Evolutionary conservation across 1,284 basidiomycete genomes (phyloP), one percentile per base, ranked within the genome.

Genomic region (Rhodotorula sp.): DNA sequence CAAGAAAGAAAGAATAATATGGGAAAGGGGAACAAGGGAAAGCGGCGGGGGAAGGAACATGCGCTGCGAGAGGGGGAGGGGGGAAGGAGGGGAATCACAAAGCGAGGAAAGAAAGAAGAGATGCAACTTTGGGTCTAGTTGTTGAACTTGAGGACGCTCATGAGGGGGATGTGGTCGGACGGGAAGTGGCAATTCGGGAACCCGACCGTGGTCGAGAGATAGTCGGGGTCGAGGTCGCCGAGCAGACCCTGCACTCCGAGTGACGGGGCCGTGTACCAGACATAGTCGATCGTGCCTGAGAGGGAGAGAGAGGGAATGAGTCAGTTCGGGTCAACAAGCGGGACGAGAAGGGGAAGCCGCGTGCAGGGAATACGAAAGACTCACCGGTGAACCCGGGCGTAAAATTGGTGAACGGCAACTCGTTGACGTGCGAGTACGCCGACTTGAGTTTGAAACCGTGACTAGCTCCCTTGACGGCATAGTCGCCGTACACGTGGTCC

Each of bases 121-220:
- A 52, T 5, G 31, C 18, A 26, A n/a, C n/a, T 47, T 10, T 14
- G 10, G 10, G 38, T 26, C 62, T 60, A 62, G 57, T 68, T 60
- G 74, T 80, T 82, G 75, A 83, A 73, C 60, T 79, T 74, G 76
- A 83, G 81, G 73, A 83, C 81, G 38, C 81, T 78, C 65, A 83
- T 81, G 45, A 84, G 79, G 26, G 81, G 81, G 60, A 84, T 82
- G 75, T 84, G 81, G 77, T 79, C 83, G 79, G 57, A 59, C 50
- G 69, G 52, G 66, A 72, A 64, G 64, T 64, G 58, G 68, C 64
- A 56, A 57, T 68, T 68, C 5, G 70, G 70, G 56, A 68, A 99
- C 45, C 97, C 97, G 65, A 98, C 95, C 16, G 89, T 88, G 83
- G 93, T 94, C 78, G 89, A 87, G 78, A 98, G 82, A 83, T 99